phyloP scores from a whole-genome alignment of 805 yeast species.

The Nakazawaea ambrosiae region DNA sequence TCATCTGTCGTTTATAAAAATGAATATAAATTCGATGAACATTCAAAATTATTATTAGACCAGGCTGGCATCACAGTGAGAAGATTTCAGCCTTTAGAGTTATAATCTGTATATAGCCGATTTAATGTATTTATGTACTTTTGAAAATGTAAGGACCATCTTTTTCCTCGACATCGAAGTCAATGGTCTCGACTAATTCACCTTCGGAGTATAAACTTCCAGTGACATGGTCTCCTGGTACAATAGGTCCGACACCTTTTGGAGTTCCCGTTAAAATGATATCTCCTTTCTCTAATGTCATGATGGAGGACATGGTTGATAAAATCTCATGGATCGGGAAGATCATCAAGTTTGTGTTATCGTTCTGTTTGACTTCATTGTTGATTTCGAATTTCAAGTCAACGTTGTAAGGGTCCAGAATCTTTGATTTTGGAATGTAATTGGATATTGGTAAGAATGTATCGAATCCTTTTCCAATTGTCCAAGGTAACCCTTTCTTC shows the following conservation, averaged over 20 bases:
- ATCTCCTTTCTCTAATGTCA: slow-evolving; percentile 90
- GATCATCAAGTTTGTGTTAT: slow-evolving; percentile 70
- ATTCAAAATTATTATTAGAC: slow-evolving; percentile 62
- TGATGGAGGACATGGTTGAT: slow-evolving; percentile 74
- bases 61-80: slow-evolving; percentile 71
- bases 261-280: slow-evolving; percentile 94
- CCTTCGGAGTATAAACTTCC: slow-evolving; percentile 59
- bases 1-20: slow-evolving; percentile 89
- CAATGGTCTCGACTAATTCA: slow-evolving; percentile 41
- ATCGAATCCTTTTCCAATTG: slow-evolving; percentile 94
- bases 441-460: slow-evolving; percentile 87
- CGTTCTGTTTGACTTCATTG: slow-evolving; percentile 64
- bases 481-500: slow-evolving; percentile 92
- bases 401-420: slow-evolving; percentile 71
- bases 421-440: slow-evolving; percentile 56
- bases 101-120: not conserved
- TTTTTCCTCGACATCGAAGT: slow-evolving; percentile 42
- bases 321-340: slow-evolving; percentile 80
- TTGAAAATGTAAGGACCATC: slow-evolving; percentile 56
- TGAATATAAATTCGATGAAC: slow-evolving; percentile 84
- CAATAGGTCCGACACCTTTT: slow-evolving; percentile 85
- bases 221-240: slow-evolving; percentile 70
- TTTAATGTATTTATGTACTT: slow-evolving; percentile 25
- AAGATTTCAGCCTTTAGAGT: slow-evolving; percentile 3
- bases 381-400: slow-evolving; percentile 61